A percentile compares a stretch with the other conserved stretches of the same genome.
These are phyloP conservation scores for Apiospora hydei DNA, from an alignment of 2,329 filamentous ascomycete species.

Conservation along the genomic window DNA sequence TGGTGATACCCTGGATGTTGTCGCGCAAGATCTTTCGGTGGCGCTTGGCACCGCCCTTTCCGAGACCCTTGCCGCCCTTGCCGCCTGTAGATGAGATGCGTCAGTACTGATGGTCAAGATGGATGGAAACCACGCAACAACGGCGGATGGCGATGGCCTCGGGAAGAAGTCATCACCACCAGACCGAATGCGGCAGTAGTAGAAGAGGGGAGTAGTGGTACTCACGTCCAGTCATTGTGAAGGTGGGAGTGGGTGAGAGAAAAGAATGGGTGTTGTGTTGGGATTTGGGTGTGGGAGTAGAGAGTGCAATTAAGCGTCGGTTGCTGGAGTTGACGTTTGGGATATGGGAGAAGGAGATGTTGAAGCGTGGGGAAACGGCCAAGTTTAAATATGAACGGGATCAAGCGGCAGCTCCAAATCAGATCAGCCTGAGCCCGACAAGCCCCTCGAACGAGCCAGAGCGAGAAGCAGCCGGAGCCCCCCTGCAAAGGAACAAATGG, in stretches of 20 bases:
- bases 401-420: conserved; percentile 37
- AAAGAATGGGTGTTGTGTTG: conserved; percentile 29
- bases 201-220: conserved; percentile 43
- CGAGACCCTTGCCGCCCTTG: conserved; percentile 97
- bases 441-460: conserved; percentile 21
- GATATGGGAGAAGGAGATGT: conserved; percentile 38
- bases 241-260: conserved; percentile 35
- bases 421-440: conserved; percentile 40
- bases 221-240: conserved; percentile 78
- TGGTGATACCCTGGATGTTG: conserved; percentile 99
- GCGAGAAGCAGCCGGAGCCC: conserved; percentile 3
- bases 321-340: conserved; percentile 35
- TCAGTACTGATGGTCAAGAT: conserved; percentile 29
- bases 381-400: conserved; percentile 32
- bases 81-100: conserved; percentile 65
- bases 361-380: conserved; percentile 32
- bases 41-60: conserved; percentile 98
- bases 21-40: conserved; percentile 99
- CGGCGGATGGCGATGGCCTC: not conserved
- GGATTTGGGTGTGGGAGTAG: conserved; percentile 36
- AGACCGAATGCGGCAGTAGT: not conserved
- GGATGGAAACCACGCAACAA: conserved; percentile 1
- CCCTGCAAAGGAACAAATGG: conserved; percentile 12
- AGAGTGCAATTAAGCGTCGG: conserved; percentile 13
- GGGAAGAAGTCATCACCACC: not conserved